Base-by-base conservation (phyloP, 129 eudicot species). In the Flaveria bidentis region DNA sequence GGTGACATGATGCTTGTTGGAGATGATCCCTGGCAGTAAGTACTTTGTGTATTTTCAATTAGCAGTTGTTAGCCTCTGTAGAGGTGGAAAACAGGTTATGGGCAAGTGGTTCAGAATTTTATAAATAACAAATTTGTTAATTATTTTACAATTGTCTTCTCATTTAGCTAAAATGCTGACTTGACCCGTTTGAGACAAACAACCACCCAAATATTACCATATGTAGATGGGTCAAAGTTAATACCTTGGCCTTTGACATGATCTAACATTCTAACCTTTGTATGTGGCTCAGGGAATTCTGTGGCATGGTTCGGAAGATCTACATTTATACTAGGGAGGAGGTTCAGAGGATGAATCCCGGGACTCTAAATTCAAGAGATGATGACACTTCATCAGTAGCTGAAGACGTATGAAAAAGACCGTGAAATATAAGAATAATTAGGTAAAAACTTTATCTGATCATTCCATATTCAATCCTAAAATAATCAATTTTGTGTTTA, bases 1-100 rank as follows among this genome's bases (percentile, higher is more conserved):
- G 97, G 92, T 75, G 99, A 94, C 69, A 91, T 87, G 99, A 94
- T 94, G 99, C 97, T 94, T 36, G 99, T 94, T 72, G 99, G 99
- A 62, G 99, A 94, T 78, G 99, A 94, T 84, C 99, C 99, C 1
- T 94, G 99, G 99, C 91, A 76, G 99, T 94, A 91, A 87, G 97
- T 58, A 14, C 1, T 5, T 5, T 14, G 15, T 18, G 9, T 1
- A 11, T 26, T 61, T 58, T 58, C 36, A 4, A 58, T 18, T 36
- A 36, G 41, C 41, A 36, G 41, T 36, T 36, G 41, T 36, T 33
- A 33, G 39, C 39, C 39, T 33, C 6, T 33, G 39, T 33, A 33
- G 18, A 14, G 58, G 56, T 14, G 56, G n/a, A 15, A 30, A 33
- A 16, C 18, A 9, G 60, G 10, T 17, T 53, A 53, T n/a, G 60